phyloP scores from a whole-genome alignment of 176 grass and related monocot species.

The Zoysia pacifica region DNA sequence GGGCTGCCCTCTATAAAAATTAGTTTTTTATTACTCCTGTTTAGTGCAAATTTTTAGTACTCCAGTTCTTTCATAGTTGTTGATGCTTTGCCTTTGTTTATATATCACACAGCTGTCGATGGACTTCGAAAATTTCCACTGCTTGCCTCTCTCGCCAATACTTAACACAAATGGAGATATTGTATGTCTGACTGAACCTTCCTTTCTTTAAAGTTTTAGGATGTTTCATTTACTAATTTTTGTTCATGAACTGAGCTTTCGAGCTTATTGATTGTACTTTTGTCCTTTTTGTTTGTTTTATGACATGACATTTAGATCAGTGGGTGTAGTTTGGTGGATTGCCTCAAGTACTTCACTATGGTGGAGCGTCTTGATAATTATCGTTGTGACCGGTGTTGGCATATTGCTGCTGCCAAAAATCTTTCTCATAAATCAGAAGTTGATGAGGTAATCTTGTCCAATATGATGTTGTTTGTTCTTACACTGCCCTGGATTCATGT shows the following conservation, averaged over 20 bases:
- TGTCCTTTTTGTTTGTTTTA: slow-evolving; percentile 32
- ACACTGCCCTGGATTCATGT: slow-evolving; percentile 1
- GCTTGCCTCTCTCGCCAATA: slow-evolving; percentile 73
- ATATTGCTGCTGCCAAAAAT: slow-evolving; percentile 74
- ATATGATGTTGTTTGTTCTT: slow-evolving; percentile 19
- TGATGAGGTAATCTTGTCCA: slow-evolving; percentile 61
- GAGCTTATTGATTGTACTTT: slow-evolving; percentile 32
- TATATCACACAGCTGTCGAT: slow-evolving; percentile 65
- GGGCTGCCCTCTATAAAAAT: too few species aligned
- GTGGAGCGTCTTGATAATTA: slow-evolving; percentile 87
- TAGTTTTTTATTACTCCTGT: background rate
- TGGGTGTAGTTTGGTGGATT: slow-evolving; percentile 74
- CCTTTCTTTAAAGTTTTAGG: slow-evolving; percentile 31
- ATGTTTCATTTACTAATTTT: slow-evolving; percentile 34
- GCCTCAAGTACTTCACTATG: slow-evolving; percentile 69
- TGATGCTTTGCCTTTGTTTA: slow-evolving; percentile 35
- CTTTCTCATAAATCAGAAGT: slow-evolving; percentile 55
- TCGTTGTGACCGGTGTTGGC: slow-evolving; percentile 77
- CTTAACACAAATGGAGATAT: slow-evolving; percentile 73
- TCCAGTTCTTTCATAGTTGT: background rate
- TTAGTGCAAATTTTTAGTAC: slow-evolving; percentile 19
- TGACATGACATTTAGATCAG: slow-evolving; percentile 52
- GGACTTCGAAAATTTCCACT: slow-evolving; percentile 85
- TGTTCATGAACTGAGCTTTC: slow-evolving; percentile 4
- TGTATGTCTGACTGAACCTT: slow-evolving; percentile 64